A percentile compares a stretch with the other conserved stretches of the same genome.
These are phyloP conservation scores for Lasiodiplodia gonubiensis DNA, from an alignment of 2,329 filamentous ascomycete genomes.

Conservation along the genomic window DNA sequence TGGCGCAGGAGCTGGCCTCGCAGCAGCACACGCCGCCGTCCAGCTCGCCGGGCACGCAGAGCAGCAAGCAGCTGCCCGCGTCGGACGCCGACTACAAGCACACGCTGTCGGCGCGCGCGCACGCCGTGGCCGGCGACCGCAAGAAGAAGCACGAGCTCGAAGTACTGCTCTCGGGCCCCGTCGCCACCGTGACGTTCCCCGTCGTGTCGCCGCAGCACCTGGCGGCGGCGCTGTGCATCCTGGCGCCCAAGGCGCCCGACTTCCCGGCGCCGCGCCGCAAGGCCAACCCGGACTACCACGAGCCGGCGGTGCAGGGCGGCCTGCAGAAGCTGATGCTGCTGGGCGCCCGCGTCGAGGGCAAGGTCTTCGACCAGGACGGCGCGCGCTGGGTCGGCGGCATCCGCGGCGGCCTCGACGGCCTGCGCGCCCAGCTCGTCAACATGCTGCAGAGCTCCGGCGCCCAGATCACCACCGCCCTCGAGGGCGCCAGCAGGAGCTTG, in stretches of 20 bases:
- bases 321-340: conserved; percentile 86
- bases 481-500: conserved; percentile 78
- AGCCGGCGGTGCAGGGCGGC: conserved; percentile 76
- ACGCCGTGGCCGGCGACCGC: conserved; percentile 55
- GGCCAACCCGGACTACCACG: conserved; percentile 80
- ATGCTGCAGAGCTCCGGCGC: conserved; percentile 82
- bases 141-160: conserved; percentile 67
- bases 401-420: conserved; percentile 77
- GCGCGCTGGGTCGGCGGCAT: conserved; percentile 76
- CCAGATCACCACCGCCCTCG: conserved; percentile 76
- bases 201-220: conserved; percentile 82
- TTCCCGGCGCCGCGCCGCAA: conserved; percentile 81
- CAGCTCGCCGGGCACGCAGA: conserved; percentile 41
- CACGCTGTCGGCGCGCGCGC: conserved; percentile 63
- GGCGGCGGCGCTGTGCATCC: conserved; percentile 77
- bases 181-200: conserved; percentile 82
- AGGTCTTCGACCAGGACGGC: conserved; percentile 78
- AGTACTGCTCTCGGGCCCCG: conserved; percentile 78
- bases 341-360: conserved; percentile 84
- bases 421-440: conserved; percentile 79
- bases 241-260: conserved; percentile 71
- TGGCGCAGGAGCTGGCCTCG: conserved; percentile 33
- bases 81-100: conserved; percentile 52
- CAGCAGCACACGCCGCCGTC: conserved; percentile 33
- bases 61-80: conserved; percentile 42